These are phyloP conservation scores for Begonia fuchsioides DNA, from an alignment of 306 rosid genomes.

Conservation along the genomic window DNA sequence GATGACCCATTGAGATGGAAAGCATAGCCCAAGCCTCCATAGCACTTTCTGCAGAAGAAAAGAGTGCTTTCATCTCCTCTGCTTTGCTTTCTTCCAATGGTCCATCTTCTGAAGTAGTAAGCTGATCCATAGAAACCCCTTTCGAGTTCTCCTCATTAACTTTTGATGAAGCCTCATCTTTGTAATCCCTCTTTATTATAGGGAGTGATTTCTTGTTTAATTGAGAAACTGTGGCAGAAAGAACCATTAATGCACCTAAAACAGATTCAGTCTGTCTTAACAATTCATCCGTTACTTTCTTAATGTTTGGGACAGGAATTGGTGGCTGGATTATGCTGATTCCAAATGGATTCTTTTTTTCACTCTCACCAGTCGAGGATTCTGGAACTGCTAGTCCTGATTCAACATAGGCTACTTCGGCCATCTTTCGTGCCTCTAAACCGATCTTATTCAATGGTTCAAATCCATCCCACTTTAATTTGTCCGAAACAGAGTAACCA, in stretches of 20 bases:
- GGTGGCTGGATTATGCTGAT: conserved; percentile 43
- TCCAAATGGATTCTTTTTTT: conserved; percentile 27
- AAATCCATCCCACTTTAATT: conserved; percentile 82
- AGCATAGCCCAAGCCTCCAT: conserved; percentile 99
- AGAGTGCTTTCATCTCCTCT: conserved; percentile 75
- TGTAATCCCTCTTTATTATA: conserved; percentile 24
- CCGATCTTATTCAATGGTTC: conserved; percentile 68
- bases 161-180: conserved; percentile 22
- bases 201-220: conserved; percentile 32
- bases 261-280: conserved; percentile 83
- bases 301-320: conserved; percentile 73
- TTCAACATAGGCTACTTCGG: conserved; percentile 60
- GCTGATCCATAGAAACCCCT: conserved; percentile 17
- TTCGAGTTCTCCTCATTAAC: conserved; percentile 17
- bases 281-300: conserved; percentile 55
- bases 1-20: conserved; percentile 80
- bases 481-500: conserved; percentile 57
- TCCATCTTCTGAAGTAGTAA: conserved; percentile 27
- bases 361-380: conserved; percentile 20
- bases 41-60: conserved; percentile 88
- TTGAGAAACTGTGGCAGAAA: conserved; percentile 66
- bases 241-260: conserved; percentile 82
- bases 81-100: conserved; percentile 45
- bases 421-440: conserved; percentile 53
- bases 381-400: conserved; percentile 82